Evolutionary conservation across 805 yeast species (phyloP).

Genomic region (Saccharomycopsis sp.): DNA sequence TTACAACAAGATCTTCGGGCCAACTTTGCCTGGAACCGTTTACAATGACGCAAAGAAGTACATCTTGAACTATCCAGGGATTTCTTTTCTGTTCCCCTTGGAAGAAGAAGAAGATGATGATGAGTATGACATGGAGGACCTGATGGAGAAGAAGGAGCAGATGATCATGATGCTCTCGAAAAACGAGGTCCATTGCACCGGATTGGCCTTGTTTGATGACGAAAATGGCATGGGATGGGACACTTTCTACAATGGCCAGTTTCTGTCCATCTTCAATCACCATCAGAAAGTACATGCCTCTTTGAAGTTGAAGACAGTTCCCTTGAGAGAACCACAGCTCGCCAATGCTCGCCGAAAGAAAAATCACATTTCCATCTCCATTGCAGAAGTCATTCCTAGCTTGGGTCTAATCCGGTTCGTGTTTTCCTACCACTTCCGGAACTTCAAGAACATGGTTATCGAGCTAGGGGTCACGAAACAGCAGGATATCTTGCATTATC

Average conservation of each 20-base stretch:
- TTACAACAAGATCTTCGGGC: slow-evolving; percentile 48
- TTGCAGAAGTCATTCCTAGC: slow-evolving; percentile 5
- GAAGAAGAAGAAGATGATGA: background rate
- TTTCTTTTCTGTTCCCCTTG: slow-evolving; percentile 29
- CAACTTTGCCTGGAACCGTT: slow-evolving; percentile 45
- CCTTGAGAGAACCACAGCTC: no score
- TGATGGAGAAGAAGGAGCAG: slow-evolving; percentile 6
- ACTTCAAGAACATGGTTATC: slow-evolving; percentile 3
- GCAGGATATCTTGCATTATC: slow-evolving; percentile 11
- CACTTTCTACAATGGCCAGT: slow-evolving; percentile 1
- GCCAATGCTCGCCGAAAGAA: background rate
- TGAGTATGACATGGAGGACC: no score
- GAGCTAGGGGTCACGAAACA: slow-evolving; percentile 11
- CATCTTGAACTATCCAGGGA: slow-evolving; percentile 42
- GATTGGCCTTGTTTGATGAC: slow-evolving; percentile 5
- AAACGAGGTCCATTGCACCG: slow-evolving; percentile 2
- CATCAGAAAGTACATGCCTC: no score
- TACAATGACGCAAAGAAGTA: slow-evolving; percentile 27
- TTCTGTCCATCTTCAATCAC: no score
- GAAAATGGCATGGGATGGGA: no score
- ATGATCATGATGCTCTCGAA: slow-evolving; percentile 2
- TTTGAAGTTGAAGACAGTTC: no score
- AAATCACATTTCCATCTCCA: background rate
- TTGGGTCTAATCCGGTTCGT: slow-evolving; percentile 7
- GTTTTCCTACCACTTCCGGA: slow-evolving; percentile 4